Evolutionary conservation across 1,139 yeast species (phyloP).

Genomic region (Pichia sp.): DNA sequence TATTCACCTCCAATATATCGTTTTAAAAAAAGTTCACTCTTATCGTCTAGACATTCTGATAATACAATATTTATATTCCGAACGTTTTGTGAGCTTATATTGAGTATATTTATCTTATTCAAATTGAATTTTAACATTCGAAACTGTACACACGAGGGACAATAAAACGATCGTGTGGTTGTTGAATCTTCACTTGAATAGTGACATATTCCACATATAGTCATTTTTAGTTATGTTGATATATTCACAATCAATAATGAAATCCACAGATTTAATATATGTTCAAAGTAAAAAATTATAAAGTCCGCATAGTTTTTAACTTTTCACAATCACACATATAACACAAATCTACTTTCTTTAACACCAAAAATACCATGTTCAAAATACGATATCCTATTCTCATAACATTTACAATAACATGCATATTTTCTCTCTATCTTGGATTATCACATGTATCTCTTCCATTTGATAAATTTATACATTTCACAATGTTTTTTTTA

Average conservation of each 20-base stretch:
- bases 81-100: constrained; percentile 12
- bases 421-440: constrained; percentile 21
- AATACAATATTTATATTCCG: constrained; percentile 21
- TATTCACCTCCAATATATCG: constrained; percentile 11
- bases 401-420: constrained; percentile 2
- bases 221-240: neutral
- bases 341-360: neutral
- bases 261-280: neutral
- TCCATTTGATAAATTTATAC: constrained; percentile 27
- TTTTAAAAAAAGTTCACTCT: constrained; percentile 15
- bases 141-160: constrained; percentile 24
- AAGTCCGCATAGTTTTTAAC: neutral
- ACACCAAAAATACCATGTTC: neutral
- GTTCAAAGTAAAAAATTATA: neutral
- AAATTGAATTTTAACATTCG: constrained; percentile 22
- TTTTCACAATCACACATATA: neutral
- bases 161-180: constrained; percentile 10
- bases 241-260: neutral
- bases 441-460: constrained; percentile 28
- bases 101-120: constrained; percentile 17
- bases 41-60: constrained; percentile 20
- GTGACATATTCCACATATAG: constrained; percentile 17
- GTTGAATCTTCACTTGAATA: neutral
- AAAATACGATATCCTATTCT: constrained; percentile 10
- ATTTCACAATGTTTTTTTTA: constrained; percentile 26